Conservation (phyloP, 805 yeast species). For the Kodamaea kakaduensis region DNA sequence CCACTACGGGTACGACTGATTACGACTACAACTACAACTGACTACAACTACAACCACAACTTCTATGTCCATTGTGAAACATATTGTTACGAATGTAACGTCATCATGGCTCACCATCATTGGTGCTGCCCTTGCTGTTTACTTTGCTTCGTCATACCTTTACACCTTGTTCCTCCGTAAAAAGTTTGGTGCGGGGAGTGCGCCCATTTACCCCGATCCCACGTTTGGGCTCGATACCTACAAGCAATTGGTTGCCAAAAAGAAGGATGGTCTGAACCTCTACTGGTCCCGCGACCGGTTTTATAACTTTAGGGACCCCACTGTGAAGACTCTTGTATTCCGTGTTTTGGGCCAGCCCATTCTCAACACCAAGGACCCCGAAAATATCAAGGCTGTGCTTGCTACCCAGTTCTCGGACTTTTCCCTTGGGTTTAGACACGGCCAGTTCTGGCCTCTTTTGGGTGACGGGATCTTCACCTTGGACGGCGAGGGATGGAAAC, state of each 20-base stretch:
- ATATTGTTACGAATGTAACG: too few relatives aligned
- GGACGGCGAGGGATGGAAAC: constrained; percentile 21
- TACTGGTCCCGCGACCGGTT: background rate
- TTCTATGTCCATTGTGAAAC: too few relatives aligned
- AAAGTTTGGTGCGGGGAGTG: constrained; percentile 8
- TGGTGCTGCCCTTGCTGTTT: constrained; percentile 1
- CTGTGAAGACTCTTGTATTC: background rate
- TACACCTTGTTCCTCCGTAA: constrained; percentile 1
- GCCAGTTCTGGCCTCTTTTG: constrained; percentile 15
- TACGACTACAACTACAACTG: too few relatives aligned
- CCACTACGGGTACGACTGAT: too few relatives aligned
- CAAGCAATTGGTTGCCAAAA: background rate
- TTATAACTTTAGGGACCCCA: background rate
- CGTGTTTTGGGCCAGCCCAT: constrained; percentile 3
- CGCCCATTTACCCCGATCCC: too few relatives aligned
- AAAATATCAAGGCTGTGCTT: constrained; percentile 19
- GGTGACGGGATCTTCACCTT: constrained; percentile 21
- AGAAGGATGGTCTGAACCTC: background rate
- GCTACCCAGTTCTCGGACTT: constrained; percentile 21
- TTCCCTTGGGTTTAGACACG: constrained; percentile 15
- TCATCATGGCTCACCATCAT: constrained; percentile 2
- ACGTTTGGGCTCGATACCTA: background rate
- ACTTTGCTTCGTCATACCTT: background rate
- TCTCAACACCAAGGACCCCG: constrained; percentile 18
- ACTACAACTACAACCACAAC: too few relatives aligned